Evolutionary conservation across 1,139 yeast genomes (phyloP).

Genomic region (Protomyces inundatus): DNA sequence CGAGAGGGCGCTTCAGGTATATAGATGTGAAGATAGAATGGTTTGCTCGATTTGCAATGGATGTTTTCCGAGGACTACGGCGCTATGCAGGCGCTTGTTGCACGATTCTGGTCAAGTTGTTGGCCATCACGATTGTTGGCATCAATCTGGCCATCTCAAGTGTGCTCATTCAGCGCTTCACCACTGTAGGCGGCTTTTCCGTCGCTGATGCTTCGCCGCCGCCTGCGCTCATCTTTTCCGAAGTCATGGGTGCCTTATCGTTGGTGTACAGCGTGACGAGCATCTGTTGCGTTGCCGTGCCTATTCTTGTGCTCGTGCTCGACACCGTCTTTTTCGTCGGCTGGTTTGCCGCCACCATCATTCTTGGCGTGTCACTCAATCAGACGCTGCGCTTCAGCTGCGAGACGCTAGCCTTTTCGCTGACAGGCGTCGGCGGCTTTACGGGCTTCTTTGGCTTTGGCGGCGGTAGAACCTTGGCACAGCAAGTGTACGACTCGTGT

Average conservation of each 20-base stretch:
- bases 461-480: not conserved
- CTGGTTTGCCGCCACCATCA: constrained; percentile 22
- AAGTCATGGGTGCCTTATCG: constrained; percentile 9
- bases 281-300: constrained; percentile 12
- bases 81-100: not conserved
- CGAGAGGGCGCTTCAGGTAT: not conserved
- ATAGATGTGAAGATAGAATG: not conserved
- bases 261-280: not conserved
- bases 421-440: constrained; percentile 1
- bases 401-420: constrained; percentile 2
- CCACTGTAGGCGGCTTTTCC: constrained; percentile 3
- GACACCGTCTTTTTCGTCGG: constrained; percentile 17
- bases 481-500: constrained; percentile 21
- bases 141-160: constrained; percentile 7
- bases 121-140: constrained; percentile 2
- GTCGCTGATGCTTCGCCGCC: constrained; percentile 6
- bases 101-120: not conserved
- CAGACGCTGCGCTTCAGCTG: constrained; percentile 14
- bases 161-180: not conserved
- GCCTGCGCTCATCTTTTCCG: constrained; percentile 13
- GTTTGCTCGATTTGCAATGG: not conserved
- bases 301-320: constrained; percentile 4
- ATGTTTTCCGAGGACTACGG: not conserved
- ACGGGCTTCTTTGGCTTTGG: not conserved
- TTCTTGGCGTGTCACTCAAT: constrained; percentile 17